Conservation (phyloP, 2,329 filamentous ascomycete species). For the Drechmeria coniospora region DNA sequence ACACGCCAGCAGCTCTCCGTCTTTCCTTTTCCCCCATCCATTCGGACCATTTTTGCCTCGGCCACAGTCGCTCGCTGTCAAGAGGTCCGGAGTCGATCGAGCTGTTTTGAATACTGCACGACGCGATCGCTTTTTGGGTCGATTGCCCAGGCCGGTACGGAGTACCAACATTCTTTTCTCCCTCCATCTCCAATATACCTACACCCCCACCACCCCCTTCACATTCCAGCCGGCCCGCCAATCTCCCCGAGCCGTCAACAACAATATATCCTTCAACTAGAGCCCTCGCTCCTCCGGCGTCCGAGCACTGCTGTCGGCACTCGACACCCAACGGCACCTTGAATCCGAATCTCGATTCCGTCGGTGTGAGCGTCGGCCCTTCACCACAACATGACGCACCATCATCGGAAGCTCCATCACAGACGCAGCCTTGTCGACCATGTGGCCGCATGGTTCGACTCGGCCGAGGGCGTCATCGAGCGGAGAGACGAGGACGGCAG, state of each 20-base stretch:
- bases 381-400: conserved; percentile 17
- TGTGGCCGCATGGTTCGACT: not conserved
- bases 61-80: too few relatives aligned
- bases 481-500: not conserved
- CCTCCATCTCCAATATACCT: conserved; percentile 9
- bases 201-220: conserved; percentile 6
- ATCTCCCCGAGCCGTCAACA: not conserved
- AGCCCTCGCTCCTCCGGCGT: too few relatives aligned
- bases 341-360: too few relatives aligned
- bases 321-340: too few relatives aligned
- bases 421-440: conserved; percentile 1
- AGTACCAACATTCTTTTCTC: conserved; percentile 11
- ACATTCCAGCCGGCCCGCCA: conserved; percentile 13
- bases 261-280: not conserved
- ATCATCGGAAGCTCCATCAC: conserved; percentile 13
- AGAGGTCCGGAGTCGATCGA: too few relatives aligned
- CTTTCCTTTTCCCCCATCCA: too few relatives aligned
- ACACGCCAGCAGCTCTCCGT: too few relatives aligned
- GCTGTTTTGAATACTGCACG: too few relatives aligned
- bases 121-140: too few relatives aligned
- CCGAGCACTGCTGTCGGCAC: too few relatives aligned
- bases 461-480: not conserved
- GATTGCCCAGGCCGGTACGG: conserved; percentile 10
- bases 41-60: too few relatives aligned
- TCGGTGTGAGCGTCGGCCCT: too few relatives aligned